Evolutionary conservation across 225 moss, liverwort and hornwort genomes (phyloP).

Genomic region (Polytrichum commune): DNA sequence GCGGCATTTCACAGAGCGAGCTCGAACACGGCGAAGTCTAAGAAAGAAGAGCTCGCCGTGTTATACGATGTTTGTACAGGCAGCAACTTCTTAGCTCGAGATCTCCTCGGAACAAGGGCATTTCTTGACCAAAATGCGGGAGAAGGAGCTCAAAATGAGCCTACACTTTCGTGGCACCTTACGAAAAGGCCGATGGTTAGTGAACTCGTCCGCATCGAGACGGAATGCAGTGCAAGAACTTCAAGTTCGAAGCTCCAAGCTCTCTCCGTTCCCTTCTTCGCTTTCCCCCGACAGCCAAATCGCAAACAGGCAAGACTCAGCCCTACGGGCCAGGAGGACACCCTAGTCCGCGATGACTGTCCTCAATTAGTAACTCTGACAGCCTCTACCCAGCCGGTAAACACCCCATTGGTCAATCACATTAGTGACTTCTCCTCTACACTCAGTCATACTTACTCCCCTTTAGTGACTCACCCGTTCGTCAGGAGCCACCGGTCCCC

Average conservation of each 20-base stretch:
- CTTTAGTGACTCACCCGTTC: too few relatives aligned
- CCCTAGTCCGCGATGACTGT: neutral
- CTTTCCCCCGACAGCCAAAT: neutral
- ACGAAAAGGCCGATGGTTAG: neutral
- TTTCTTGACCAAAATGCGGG: neutral
- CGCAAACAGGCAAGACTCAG: neutral
- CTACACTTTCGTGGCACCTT: too few relatives aligned
- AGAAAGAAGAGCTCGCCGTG: neutral
- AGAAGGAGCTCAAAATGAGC: neutral
- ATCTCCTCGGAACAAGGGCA: neutral
- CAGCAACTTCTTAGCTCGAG: neutral
- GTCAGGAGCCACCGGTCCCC: too few relatives aligned
- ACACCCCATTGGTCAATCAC: too few relatives aligned
- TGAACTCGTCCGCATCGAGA: neutral
- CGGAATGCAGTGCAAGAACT: neutral
- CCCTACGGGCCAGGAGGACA: neutral
- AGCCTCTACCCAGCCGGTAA: neutral
- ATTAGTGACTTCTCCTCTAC: too few relatives aligned
- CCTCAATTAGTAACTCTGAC: slow-evolving; percentile 6
- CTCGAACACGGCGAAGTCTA: neutral
- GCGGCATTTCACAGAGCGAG: neutral
- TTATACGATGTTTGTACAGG: too few relatives aligned
- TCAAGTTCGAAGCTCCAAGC: too few relatives aligned
- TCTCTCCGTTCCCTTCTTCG: too few relatives aligned
- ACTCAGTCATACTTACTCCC: too few relatives aligned